Percentiles rank a stretch among this genome's conserved stretches.
These are phyloP conservation scores for Aspergillus tubingensis DNA, from an alignment of 2,329 filamentous ascomycete genomes.

Conservation along the genomic window DNA sequence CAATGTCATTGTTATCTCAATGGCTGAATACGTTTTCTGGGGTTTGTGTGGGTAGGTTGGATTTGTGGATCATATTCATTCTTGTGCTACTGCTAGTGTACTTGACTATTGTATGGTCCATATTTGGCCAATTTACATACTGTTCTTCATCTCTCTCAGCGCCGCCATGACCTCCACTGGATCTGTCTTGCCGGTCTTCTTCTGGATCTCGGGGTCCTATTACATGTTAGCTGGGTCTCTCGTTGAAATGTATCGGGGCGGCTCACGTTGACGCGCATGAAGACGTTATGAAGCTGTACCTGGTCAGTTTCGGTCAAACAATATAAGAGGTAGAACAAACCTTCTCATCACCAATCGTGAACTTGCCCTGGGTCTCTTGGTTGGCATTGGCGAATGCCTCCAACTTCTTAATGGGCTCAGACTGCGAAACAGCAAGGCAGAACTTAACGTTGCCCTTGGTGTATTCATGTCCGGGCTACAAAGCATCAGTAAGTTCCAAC, in stretches of 20 bases:
- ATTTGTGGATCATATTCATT: not conserved
- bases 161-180: conserved; percentile 82
- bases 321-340: conserved; percentile 47
- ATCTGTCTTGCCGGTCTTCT: conserved; percentile 76
- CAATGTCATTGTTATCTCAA: not conserved
- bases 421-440: conserved; percentile 71
- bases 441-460: conserved; percentile 97
- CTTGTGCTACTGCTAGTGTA: not conserved
- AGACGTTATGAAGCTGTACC: conserved; percentile 82
- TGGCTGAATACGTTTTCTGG: not conserved
- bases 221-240: conserved; percentile 11
- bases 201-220: conserved; percentile 79
- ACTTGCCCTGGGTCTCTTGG: conserved; percentile 87
- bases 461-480: conserved; percentile 90
- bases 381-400: conserved; percentile 76
- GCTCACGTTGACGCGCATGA: conserved; percentile 82
- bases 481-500: conserved; percentile 7
- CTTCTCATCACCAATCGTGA: conserved; percentile 97
- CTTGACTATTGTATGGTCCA: not conserved
- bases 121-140: conserved; percentile 33
- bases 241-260: not conserved
- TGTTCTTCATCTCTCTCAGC: conserved; percentile 81
- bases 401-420: conserved; percentile 74
- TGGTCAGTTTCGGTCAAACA: not conserved
- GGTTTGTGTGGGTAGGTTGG: not conserved